Evolutionary conservation across 2,329 filamentous ascomycete species (phyloP).

Genomic region (Scytalidium lignicola): DNA sequence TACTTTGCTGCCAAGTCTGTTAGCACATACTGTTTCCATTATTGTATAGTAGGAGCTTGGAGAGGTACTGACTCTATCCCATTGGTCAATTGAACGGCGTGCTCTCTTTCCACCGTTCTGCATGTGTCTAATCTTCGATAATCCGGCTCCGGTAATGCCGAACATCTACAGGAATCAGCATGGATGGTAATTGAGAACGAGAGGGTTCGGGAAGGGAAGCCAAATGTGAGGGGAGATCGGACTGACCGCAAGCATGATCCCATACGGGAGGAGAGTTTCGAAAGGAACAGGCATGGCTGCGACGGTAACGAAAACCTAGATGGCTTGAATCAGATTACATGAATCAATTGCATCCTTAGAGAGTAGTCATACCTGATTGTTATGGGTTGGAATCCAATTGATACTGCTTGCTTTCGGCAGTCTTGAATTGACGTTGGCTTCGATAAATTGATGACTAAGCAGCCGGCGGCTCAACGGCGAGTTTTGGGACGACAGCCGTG

Average conservation of each 20-base stretch:
- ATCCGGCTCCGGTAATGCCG: constrained; percentile 31
- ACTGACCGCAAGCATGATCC: constrained; percentile 33
- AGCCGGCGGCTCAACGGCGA: neutral
- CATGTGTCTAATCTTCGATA: constrained; percentile 32
- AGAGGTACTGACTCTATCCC: constrained; percentile 32
- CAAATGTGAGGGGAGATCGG: constrained; percentile 1
- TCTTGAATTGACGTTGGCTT: constrained; percentile 9
- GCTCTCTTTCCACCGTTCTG: constrained; percentile 34
- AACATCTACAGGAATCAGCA: constrained; percentile 32
- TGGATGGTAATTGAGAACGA: neutral
- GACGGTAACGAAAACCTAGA: constrained; percentile 15
- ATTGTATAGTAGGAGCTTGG: neutral
- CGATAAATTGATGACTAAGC: constrained; percentile 13
- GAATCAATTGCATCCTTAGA: neutral
- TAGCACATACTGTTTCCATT: constrained; percentile 12
- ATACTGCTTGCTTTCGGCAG: constrained; percentile 5
- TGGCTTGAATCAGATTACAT: constrained; percentile 6
- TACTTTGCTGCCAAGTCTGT: constrained; percentile 30
- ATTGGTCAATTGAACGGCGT: constrained; percentile 33
- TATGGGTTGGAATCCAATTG: constrained; percentile 16
- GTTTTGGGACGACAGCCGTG: constrained; percentile 15
- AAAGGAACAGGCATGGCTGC: constrained; percentile 36
- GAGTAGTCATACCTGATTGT: constrained; percentile 12
- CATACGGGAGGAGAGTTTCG: constrained; percentile 36
- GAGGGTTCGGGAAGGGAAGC: neutral